phyloP scores from a whole-genome alignment of 2,329 filamentous ascomycete genomes.

The Trichophyton schoenleinii region DNA sequence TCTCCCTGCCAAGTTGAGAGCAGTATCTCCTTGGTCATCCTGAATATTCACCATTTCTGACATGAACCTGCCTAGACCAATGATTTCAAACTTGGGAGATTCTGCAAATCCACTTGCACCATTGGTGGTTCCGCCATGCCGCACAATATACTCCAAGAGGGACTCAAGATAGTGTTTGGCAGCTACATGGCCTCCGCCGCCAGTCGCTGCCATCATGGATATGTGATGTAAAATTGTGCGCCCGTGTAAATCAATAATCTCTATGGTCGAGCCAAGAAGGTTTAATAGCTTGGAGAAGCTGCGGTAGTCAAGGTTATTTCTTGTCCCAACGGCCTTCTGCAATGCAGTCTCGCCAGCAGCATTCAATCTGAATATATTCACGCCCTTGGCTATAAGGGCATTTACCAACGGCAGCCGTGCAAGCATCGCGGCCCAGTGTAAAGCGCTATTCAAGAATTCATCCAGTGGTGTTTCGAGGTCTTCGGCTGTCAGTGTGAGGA shows the following conservation, averaged over 20 bases:
- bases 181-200: constrained; percentile 69
- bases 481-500: constrained; percentile 59
- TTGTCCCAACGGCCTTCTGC: constrained; percentile 83
- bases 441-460: constrained; percentile 66
- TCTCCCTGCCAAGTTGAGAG: constrained; percentile 81
- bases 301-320: constrained; percentile 83
- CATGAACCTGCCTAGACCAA: constrained; percentile 87
- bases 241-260: constrained; percentile 77
- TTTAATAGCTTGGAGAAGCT: constrained; percentile 87
- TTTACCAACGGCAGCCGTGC: constrained; percentile 72
- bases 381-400: constrained; percentile 68
- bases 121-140: constrained; percentile 57
- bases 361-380: constrained; percentile 79
- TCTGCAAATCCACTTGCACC: constrained; percentile 17
- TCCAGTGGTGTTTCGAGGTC: constrained; percentile 93
- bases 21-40: constrained; percentile 88
- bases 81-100: constrained; percentile 44
- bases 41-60: constrained; percentile 92
- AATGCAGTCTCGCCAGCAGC: constrained; percentile 80
- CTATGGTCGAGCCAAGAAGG: constrained; percentile 76
- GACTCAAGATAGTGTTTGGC: constrained; percentile 95
- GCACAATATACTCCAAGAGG: constrained; percentile 83
- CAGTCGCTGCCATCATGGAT: constrained; percentile 87
- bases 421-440: constrained; percentile 93
- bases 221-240: constrained; percentile 93